Evolutionary conservation across 139 green algal species (phyloP).

Genomic region (Haematococcus sp.): DNA sequence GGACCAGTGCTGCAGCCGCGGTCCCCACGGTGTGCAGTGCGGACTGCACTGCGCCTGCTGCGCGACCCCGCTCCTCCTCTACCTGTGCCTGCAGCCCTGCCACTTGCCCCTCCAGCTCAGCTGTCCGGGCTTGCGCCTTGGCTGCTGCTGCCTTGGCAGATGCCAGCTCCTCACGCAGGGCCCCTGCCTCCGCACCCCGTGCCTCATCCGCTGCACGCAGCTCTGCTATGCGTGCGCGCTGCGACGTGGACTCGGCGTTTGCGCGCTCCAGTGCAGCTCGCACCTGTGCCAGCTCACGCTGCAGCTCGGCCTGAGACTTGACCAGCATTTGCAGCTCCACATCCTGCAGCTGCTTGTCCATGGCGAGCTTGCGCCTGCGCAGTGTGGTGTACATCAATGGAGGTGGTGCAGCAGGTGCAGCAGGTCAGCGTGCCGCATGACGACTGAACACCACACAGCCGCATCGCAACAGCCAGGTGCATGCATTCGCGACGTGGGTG

Average conservation of each 20-base stretch:
- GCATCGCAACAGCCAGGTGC: too few relatives aligned
- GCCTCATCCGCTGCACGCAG: neutral
- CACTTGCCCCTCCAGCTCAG: neutral
- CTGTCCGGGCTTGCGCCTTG: neutral
- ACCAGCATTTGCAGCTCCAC: constrained; percentile 3
- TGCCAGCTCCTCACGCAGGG: too few relatives aligned
- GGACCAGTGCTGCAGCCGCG: neutral
- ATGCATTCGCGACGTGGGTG: too few relatives aligned
- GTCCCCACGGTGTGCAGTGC: neutral
- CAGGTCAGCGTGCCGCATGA: too few relatives aligned
- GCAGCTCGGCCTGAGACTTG: neutral
- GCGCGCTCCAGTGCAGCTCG: neutral
- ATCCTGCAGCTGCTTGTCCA: neutral
- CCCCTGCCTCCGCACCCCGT: too few relatives aligned
- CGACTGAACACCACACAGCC: too few relatives aligned
- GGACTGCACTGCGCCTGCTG: neutral
- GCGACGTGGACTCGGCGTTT: neutral
- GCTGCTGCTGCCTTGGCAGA: neutral
- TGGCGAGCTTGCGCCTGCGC: constrained; percentile 10
- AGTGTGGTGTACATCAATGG: too few relatives aligned
- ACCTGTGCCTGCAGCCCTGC: neutral
- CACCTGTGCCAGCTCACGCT: neutral
- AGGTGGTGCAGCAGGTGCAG: too few relatives aligned
- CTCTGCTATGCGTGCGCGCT: neutral
- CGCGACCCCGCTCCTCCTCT: neutral